Evolutionary conservation across 2,329 filamentous ascomycete genomes (phyloP).

Genomic region (Nannizziopsis barbatae): DNA sequence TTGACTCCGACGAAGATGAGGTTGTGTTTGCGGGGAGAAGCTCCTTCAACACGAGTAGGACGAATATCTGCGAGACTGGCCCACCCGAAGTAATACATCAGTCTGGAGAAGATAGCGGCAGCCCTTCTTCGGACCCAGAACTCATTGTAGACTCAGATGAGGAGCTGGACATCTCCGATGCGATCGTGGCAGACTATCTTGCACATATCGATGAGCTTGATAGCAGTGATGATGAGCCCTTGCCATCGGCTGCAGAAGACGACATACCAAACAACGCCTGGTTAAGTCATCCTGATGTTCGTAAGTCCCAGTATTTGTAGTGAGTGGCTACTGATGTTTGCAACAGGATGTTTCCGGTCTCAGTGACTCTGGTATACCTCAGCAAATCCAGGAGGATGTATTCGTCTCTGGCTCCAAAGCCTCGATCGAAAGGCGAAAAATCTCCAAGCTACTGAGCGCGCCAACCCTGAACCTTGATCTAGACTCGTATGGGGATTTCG

Average conservation of each 20-base stretch:
- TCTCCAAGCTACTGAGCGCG: neutral
- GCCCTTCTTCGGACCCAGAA: neutral
- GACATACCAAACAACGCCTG: neutral
- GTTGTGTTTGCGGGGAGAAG: slow-evolving; percentile 31
- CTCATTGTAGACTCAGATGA: slow-evolving; percentile 4
- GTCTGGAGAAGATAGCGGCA: neutral
- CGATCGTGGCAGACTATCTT: slow-evolving; percentile 31
- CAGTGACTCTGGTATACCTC: too few relatives aligned
- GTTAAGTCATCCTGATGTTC: neutral
- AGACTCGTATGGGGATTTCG: slow-evolving; percentile 58
- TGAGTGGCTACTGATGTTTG: too few relatives aligned
- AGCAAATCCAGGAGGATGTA: neutral
- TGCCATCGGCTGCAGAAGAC: neutral
- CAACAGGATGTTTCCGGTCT: too few relatives aligned
- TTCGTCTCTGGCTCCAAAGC: too few relatives aligned
- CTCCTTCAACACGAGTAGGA: neutral
- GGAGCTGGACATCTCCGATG: slow-evolving; percentile 9
- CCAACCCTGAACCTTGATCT: slow-evolving; percentile 38
- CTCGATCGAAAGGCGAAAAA: neutral
- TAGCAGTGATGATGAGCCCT: slow-evolving; percentile 15
- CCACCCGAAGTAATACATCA: neutral
- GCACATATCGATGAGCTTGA: slow-evolving; percentile 29
- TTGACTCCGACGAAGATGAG: slow-evolving; percentile 58
- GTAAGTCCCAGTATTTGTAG: neutral
- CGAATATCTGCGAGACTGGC: neutral